Evolutionary conservation across 306 rosid species (phyloP).

Genomic region (Corylus heterophylla): DNA sequence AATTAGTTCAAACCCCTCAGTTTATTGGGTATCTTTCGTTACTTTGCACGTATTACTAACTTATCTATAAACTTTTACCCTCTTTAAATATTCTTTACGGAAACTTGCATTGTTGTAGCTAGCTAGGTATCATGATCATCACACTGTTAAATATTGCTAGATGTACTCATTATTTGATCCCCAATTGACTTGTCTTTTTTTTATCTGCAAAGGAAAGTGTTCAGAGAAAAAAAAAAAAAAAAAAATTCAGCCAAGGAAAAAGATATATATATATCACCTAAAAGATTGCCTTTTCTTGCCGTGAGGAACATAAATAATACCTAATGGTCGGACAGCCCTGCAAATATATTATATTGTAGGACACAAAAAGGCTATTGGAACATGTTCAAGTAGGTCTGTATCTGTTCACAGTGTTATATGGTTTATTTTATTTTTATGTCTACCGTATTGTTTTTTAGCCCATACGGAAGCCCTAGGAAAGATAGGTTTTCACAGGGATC

Average conservation of each 20-base stretch:
- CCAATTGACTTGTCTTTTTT: neutral
- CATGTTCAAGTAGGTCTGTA: slow-evolving; percentile 40
- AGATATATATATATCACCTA: neutral
- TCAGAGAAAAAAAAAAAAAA: no score
- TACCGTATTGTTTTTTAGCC: slow-evolving; percentile 6
- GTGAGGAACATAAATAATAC: neutral
- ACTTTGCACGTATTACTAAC: neutral
- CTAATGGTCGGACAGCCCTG: neutral
- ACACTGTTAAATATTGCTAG: no score
- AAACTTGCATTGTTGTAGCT: neutral
- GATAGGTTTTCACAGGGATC: slow-evolving; percentile 20
- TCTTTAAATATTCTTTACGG: neutral
- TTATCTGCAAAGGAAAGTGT: neutral
- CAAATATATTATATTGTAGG: slow-evolving; percentile 25
- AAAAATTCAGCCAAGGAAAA: neutral
- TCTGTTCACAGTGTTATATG: slow-evolving; percentile 3
- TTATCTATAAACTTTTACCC: neutral
- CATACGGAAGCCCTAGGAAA: slow-evolving; percentile 6
- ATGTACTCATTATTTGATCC: neutral
- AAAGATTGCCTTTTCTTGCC: neutral
- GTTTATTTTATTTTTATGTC: neutral
- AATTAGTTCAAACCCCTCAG: neutral
- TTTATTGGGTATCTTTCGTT: neutral
- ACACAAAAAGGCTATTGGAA: slow-evolving; percentile 37
- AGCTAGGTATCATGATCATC: no score